Evolutionary conservation across 2,329 filamentous ascomycete species (phyloP).

Genomic region (Cadophora luteo-olivacea): DNA sequence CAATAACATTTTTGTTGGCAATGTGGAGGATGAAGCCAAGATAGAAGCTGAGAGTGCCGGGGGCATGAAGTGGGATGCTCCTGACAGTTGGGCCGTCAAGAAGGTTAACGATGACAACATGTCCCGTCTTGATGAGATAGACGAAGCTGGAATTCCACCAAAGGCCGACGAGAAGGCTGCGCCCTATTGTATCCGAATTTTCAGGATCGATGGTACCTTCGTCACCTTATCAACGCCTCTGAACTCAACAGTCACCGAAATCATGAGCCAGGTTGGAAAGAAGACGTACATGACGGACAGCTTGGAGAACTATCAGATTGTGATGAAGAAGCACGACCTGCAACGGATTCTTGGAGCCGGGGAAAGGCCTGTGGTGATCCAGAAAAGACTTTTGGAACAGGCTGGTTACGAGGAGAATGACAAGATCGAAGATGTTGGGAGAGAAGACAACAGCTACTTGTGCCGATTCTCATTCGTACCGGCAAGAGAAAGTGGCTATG

Average conservation of each 20-base stretch:
- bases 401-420: conserved; percentile 89
- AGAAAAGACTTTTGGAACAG: conserved; percentile 89
- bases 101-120: conserved; percentile 71
- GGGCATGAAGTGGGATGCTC: conserved; percentile 81
- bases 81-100: conserved; percentile 95
- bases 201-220: conserved; percentile 92
- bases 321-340: conserved; percentile 91
- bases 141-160: conserved; percentile 71
- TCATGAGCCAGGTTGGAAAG: conserved; percentile 89
- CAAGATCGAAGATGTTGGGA: conserved; percentile 88
- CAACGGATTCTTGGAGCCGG: conserved; percentile 78
- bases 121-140: conserved; percentile 62
- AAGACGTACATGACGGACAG: conserved; percentile 93
- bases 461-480: conserved; percentile 96
- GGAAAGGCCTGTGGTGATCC: conserved; percentile 87
- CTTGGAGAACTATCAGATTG: conserved; percentile 92
- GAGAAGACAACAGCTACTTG: conserved; percentile 96
- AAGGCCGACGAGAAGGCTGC: conserved; percentile 76
- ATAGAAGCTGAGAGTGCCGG: conserved; percentile 38
- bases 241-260: conserved; percentile 83
- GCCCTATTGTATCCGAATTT: conserved; percentile 92
- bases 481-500: conserved; percentile 82
- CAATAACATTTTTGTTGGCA: conserved; percentile 54
- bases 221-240: conserved; percentile 86
- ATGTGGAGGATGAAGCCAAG: conserved; percentile 51